These are phyloP conservation scores for Fusarium stilboides DNA, from an alignment of 2,329 filamentous ascomycete species.

Conservation along the genomic window DNA sequence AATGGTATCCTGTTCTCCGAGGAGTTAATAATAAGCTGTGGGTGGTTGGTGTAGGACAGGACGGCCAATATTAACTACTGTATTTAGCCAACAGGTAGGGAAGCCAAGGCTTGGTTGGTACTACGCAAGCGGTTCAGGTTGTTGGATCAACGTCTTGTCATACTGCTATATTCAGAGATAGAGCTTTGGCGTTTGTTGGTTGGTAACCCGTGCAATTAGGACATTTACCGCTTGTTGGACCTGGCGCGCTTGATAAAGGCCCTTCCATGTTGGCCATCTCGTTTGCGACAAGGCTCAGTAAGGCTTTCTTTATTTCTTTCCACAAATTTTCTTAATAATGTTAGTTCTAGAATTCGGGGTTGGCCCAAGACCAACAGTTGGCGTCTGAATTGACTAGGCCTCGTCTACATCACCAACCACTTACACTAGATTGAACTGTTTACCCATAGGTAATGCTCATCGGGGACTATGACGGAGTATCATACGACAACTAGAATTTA, in stretches of 20 bases:
- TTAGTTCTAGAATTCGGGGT: not conserved
- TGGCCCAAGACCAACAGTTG: not conserved
- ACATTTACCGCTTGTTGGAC: conserved; percentile 16
- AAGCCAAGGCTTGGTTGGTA: not conserved
- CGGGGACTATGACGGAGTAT: not conserved
- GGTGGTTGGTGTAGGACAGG: conserved; percentile 18
- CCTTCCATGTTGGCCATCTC: not conserved
- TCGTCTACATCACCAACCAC: not conserved
- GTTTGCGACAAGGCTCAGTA: conserved; percentile 5
- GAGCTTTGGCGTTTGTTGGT: conserved; percentile 17
- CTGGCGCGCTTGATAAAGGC: conserved; percentile 13
- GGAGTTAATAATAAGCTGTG: not conserved
- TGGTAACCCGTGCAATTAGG: conserved; percentile 4
- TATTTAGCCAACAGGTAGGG: not conserved
- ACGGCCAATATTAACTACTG: not conserved
- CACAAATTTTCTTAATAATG: not conserved
- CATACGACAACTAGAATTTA: conserved; percentile 6
- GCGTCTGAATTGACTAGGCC: not conserved
- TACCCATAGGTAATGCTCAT: not conserved
- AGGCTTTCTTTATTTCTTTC: conserved; percentile 12
- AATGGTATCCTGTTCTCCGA: not conserved
- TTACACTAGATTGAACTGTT: not conserved
- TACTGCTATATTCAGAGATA: not conserved
- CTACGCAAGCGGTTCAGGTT: not conserved
- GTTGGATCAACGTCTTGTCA: not conserved